Base-by-base conservation (phyloP, 805 yeast genomes). In the Myxozyma melibiosi region DNA sequence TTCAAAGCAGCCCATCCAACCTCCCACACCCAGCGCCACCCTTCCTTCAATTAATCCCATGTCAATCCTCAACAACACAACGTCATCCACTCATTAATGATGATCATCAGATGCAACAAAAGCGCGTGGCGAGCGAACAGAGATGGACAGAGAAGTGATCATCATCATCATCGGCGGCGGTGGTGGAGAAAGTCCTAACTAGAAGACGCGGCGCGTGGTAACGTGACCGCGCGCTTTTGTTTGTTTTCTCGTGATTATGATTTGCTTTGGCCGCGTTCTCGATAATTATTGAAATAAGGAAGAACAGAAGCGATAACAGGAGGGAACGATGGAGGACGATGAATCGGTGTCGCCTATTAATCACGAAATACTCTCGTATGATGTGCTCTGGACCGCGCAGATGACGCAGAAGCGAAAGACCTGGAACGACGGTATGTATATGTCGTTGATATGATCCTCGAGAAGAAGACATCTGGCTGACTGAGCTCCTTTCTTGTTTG, bases 361-460 rank as follows among this genome's bases (percentile, higher is more conserved):
- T 20, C 39, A 48, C 28, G 55, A 49, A 13, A 62, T 66, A 33
- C 61, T 57, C 50, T 63, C 64, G 14, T 70, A 57, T 48, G 65
- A 65, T 34, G 73, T 65, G 2, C 53, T 73, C 49, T 73, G 69
- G 68, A 70, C 77, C 11, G 53, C 71, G 1, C 68, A 73, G 27
- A 46, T 72, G 31, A 63, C 66, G 9, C 75, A 74, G 62, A 73
- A 73, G 56, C 64, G 62, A 34, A 74, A 73, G 53, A 61, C 58
- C 44, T 73, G 76, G 76, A 62, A 69, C 54, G 76, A 73, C 46
- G 77, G 77, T 50, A 38, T 11, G 49, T 46, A 7, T 35, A 16
- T 35, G n/a, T n/a, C n/a, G n/a, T n/a, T n/a, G n/a, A n/a, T 25
- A 14, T 31, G 16, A 28, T 30, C 27, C 5, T 6, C 1, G 9